These are phyloP conservation scores for Gymnopus androsaceus DNA, from an alignment of 1,284 basidiomycete species.

Conservation along the genomic window DNA sequence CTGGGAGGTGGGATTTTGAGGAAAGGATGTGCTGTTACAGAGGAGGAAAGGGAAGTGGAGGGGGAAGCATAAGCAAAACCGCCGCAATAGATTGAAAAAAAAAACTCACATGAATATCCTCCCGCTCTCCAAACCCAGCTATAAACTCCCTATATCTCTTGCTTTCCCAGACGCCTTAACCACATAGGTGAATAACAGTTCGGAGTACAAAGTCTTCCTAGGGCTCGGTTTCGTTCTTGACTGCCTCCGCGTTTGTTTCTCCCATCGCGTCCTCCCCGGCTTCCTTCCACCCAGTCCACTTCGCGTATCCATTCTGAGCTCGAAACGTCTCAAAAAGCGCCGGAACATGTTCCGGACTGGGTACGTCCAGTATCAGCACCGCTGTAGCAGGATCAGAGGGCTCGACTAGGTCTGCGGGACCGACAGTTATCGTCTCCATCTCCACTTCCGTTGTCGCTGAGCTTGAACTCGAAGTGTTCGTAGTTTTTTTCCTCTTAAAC, in stretches of 20 bases:
- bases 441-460: no score
- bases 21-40: conserved; percentile 59
- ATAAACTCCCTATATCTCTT: conserved; percentile 74
- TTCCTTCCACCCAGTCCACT: neutral
- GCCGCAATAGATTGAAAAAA: neutral
- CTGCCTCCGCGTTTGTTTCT: no score
- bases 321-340: conserved; percentile 56
- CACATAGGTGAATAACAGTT: conserved; percentile 68
- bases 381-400: conserved; percentile 52
- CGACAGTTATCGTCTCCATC: no score
- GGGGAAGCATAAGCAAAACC: neutral
- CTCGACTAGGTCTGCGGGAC: no score
- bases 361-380: conserved; percentile 63
- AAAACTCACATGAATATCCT: conserved; percentile 56
- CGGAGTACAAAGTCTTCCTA: conserved; percentile 54
- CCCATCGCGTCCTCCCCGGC: no score
- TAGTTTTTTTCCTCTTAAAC: conserved; percentile 46
- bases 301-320: no score
- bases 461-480: conserved; percentile 49
- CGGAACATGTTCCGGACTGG: conserved; percentile 61
- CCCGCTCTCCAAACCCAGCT: conserved; percentile 49
- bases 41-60: conserved; percentile 32
- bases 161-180: conserved; percentile 69
- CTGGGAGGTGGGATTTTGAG: no score
- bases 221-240: no score